Evolutionary conservation across 495 filamentous ascomycete species (phyloP), one percentile per base, ranked within the genome.

Genomic region (Xylaria flabelliformis): DNA sequence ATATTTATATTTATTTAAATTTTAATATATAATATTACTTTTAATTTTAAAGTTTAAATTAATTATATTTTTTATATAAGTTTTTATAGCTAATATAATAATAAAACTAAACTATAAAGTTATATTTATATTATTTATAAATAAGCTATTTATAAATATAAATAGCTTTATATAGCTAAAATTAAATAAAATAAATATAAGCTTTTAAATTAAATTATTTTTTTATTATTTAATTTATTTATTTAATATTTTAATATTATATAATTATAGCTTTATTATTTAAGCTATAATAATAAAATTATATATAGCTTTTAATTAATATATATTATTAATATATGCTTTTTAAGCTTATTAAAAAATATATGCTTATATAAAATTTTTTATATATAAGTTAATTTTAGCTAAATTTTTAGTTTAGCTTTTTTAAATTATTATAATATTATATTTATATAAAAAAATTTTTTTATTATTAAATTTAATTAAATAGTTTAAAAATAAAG

Each of bases 401-500:
- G 34, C 34, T 36, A 36, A 36, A 36, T 36, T 36, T 36, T 36
- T 36, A 36, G 34, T 3, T 36, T 36, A 36, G 5, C 34, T 36
- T 42, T 42, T 42, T 42, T 53, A 53, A 53, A 24, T 53, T 53
- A 53, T 53, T 1, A 7, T 53, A 53, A 53, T 53, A 2, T 53
- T 53, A 24, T 24, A 0, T 26, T 53, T 24, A 24, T 53, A 53
- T 7, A 53, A 53, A 26, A 24, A 26, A 21, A 53, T 53, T 12
- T 53, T 53, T 53, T 24, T 53, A 24, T 10, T 53, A 53, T 53
- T 53, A 53, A 53, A 53, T 10, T 53, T 53, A 53, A 53, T 24
- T 53, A 53, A 53, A 53, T 53, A 53, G 4, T 53, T 53, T 7
- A 53, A 53, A 53, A 53, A 53, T 53, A 53, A 12, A 2, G 10